phyloP scores from a whole-genome alignment of 352 stramenopile species.

The Globisporangium mamillatum region DNA sequence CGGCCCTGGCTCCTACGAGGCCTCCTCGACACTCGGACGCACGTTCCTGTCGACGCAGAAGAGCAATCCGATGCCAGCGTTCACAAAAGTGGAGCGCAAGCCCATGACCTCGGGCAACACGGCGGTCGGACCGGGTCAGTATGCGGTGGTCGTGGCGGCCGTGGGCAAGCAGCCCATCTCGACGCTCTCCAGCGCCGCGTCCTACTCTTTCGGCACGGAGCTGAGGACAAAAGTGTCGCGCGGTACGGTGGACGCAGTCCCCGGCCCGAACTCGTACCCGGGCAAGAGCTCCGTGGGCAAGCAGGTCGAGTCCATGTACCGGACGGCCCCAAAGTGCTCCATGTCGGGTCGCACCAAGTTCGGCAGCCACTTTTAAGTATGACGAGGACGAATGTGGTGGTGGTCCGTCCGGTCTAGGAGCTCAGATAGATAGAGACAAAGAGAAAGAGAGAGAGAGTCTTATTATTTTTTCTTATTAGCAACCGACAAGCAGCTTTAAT shows the following conservation, averaged over 20 bases:
- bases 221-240: slow-evolving; percentile 39
- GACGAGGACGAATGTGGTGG: neutral
- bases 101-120: slow-evolving; percentile 40
- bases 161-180: slow-evolving; percentile 70
- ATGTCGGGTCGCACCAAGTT: slow-evolving; percentile 84
- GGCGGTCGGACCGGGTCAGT: slow-evolving; percentile 72
- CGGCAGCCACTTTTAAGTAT: slow-evolving; percentile 59
- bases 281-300: slow-evolving; percentile 57
- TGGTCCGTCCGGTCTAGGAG: neutral
- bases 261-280: slow-evolving; percentile 52
- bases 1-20: slow-evolving; percentile 60
- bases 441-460: neutral
- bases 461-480: neutral
- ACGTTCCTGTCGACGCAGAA: slow-evolving; percentile 76
- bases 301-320: slow-evolving; percentile 67
- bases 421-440: neutral
- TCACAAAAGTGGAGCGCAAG: slow-evolving; percentile 72
- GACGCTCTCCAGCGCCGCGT: slow-evolving; percentile 48
- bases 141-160: slow-evolving; percentile 58
- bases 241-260: slow-evolving; percentile 24
- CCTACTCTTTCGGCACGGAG: slow-evolving; percentile 71
- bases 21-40: slow-evolving; percentile 51
- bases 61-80: slow-evolving; percentile 51
- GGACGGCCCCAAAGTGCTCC: slow-evolving; percentile 57
- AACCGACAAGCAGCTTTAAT: neutral